Evolutionary conservation across 805 yeast species (phyloP), one percentile per base, ranked within the genome.

Genomic region (Clavispora phyllophila): DNA sequence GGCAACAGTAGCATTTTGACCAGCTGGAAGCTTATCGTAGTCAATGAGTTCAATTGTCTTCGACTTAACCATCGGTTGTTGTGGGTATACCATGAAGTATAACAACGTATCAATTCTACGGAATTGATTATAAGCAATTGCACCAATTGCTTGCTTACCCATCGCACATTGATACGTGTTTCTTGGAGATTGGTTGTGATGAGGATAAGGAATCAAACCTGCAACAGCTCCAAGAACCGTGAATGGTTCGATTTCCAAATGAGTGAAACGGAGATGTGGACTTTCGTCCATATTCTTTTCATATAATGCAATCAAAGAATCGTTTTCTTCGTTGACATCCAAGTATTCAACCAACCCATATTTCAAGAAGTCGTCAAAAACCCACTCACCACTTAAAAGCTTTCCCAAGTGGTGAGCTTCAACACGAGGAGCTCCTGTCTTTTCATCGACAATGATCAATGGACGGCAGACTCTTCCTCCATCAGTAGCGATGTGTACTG

Each of bases 61-160:
- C 4, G 98, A 89, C 68, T 93, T 93, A 22, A 93, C 99, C 98
- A 93, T 87, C 0, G 99, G 99, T 62, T 93, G 98, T 66, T 93
- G 98, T 4, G 99, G 99, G 60, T 93, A 93, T n/a, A 89, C 96
- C 96, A 93, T 87, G 50, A 93, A 73, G 59, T 93, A 93, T 50
- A 93, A 71, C 58, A 93, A 68, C 1, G 99, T 93, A 60, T 93
- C 99, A 52, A 93, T 91, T 64, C 99, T 82, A 60, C 88, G 79
- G 69, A 93, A 87, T 67, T 93, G 99, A 64, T 93, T 93, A 63
- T 93, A 93, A 9, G 95, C 96, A 66, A 93, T 93, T 2, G 98
- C 98, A 54, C 99, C 99, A 65, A 93, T 91, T n/a, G 99, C 99
- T 70, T 93, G 99, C 68, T 88, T 88, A 81, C 96, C 96, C 96